Conservation (phyloP, 2,329 filamentous ascomycete species). For the Cladosporium halotolerans region DNA sequence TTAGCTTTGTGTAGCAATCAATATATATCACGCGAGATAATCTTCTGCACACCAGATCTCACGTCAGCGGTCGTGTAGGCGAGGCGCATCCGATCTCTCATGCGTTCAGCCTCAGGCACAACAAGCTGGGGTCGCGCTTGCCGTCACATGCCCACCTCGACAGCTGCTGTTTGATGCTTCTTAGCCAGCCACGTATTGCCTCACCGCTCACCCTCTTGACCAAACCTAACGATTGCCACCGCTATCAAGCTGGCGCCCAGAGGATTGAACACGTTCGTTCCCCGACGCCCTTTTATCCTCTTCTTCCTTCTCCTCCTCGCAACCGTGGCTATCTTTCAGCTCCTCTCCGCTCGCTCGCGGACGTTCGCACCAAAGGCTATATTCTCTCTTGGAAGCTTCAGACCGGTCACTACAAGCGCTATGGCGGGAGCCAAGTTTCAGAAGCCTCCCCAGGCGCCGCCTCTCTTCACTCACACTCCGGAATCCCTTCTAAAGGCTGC, state of each 20-base stretch:
- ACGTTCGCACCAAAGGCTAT: slow-evolving; percentile 27
- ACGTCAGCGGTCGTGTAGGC: too few species aligned
- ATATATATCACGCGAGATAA: background rate
- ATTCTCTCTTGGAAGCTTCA: slow-evolving; percentile 16
- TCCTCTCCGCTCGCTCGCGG: slow-evolving; percentile 27
- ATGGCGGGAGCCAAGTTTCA: slow-evolving; percentile 64
- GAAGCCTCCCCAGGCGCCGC: slow-evolving; percentile 70
- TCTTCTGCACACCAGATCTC: too few species aligned
- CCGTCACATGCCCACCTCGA: background rate
- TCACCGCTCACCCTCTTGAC: background rate
- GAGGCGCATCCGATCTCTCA: slow-evolving; percentile 3
- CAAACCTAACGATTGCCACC: too few species aligned
- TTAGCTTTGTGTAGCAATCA: too few species aligned
- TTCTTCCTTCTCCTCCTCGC: slow-evolving; percentile 26
- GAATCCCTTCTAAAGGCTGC: slow-evolving; percentile 62
- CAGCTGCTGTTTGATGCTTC: background rate
- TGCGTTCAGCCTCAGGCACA: slow-evolving; percentile 4
- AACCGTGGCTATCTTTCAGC: slow-evolving; percentile 30
- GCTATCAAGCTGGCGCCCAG: slow-evolving; percentile 10
- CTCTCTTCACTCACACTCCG: slow-evolving; percentile 69
- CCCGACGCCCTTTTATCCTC: slow-evolving; percentile 25
- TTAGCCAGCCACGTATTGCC: background rate
- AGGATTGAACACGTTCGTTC: slow-evolving; percentile 4
- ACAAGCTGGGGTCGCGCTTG: background rate
- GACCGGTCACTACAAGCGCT: slow-evolving; percentile 43